These are phyloP conservation scores for Apiospora hydei DNA, from an alignment of 2,329 filamentous ascomycete species.

Conservation along the genomic window DNA sequence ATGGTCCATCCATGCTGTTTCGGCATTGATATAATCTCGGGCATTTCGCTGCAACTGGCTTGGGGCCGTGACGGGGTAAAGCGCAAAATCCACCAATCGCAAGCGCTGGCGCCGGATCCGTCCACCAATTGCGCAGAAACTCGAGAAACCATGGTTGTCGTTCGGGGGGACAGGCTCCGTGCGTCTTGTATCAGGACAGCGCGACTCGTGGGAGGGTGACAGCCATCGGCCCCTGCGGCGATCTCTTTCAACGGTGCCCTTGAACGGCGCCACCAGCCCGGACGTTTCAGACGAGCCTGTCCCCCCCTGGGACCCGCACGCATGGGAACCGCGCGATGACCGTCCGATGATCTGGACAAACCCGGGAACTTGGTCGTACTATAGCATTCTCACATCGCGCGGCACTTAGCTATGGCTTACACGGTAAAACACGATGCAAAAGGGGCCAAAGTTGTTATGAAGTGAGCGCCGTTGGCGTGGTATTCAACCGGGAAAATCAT, in stretches of 20 bases:
- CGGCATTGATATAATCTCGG: background rate
- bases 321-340: background rate
- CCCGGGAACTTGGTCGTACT: background rate
- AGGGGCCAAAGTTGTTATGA: background rate
- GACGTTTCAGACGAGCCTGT: background rate
- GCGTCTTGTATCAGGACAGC: background rate
- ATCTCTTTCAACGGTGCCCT: background rate
- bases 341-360: background rate
- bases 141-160: background rate
- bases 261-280: background rate
- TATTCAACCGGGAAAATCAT: background rate
- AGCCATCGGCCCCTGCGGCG: background rate
- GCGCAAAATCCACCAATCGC: constrained; percentile 10
- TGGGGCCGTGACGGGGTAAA: background rate
- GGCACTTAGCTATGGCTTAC: background rate
- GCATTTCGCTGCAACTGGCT: background rate
- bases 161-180: background rate
- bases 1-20: background rate
- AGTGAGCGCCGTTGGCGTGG: background rate
- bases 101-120: background rate
- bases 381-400: background rate
- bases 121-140: background rate
- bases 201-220: background rate
- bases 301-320: background rate
- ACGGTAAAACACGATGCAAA: background rate